Evolutionary conservation across 1,139 yeast species (phyloP).

Genomic region (Saccharomyces hybrid): DNA sequence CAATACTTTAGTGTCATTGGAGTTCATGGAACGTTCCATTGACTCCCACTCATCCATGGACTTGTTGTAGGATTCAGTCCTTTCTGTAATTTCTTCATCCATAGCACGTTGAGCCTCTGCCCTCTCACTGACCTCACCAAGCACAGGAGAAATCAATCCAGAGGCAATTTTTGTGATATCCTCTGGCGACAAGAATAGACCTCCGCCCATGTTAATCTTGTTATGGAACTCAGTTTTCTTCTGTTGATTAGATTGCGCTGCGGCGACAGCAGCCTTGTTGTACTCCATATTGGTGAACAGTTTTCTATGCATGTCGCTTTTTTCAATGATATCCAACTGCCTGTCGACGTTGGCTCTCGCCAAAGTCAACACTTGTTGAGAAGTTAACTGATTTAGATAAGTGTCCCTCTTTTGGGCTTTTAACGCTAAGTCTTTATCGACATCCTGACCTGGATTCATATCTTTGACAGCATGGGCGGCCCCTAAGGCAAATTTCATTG

Average conservation of each 20-base stretch:
- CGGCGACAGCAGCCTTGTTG: constrained; percentile 44
- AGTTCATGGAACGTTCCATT: constrained; percentile 16
- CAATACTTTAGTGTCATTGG: constrained; percentile 21
- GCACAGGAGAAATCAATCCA: constrained; percentile 76
- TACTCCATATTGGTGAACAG: constrained; percentile 34
- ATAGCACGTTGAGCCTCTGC: constrained; percentile 65
- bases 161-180: constrained; percentile 82
- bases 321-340: constrained; percentile 40
- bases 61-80: constrained; percentile 7
- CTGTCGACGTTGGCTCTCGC: constrained; percentile 55
- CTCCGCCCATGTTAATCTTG: constrained; percentile 75
- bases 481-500: constrained; percentile 32
- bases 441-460: constrained; percentile 17
- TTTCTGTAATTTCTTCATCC: constrained; percentile 48
- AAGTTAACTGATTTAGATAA: constrained; percentile 26
- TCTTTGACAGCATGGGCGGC: constrained; percentile 46
- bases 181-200: constrained; percentile 63
- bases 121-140: constrained; percentile 62
- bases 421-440: constrained; percentile 12
- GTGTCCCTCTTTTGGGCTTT: constrained; percentile 15
- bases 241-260: constrained; percentile 51
- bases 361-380: constrained; percentile 48
- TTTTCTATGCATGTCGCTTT: constrained; percentile 33
- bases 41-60: constrained; percentile 9
- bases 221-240: constrained; percentile 17